These are phyloP conservation scores for Vitis cinerea DNA, from an alignment of 164 flowering plant species.

Conservation along the genomic window DNA sequence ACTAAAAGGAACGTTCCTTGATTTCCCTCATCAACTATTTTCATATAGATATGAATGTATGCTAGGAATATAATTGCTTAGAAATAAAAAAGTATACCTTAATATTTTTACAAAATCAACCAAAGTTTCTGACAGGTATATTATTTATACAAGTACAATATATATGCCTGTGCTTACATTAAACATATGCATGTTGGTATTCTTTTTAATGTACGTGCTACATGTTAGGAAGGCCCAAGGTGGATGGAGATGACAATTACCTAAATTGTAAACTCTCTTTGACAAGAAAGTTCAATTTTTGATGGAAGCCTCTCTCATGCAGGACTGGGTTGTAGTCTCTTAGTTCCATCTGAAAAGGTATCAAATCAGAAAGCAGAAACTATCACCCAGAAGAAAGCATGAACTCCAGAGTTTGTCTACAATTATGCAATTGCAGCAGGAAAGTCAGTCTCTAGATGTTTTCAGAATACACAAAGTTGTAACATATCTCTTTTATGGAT, in stretches of 20 bases:
- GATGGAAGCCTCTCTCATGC: conserved; percentile 78
- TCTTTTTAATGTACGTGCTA: not conserved
- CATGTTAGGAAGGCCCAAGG: not conserved
- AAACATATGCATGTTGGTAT: not conserved
- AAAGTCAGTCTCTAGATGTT: not conserved
- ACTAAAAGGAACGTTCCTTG: no score
- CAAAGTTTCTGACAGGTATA: no score
- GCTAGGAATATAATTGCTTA: no score
- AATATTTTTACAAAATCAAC: no score
- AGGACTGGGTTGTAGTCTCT: conserved; percentile 72
- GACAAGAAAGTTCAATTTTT: conserved; percentile 64
- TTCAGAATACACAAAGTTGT: not conserved
- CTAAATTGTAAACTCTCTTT: conserved; percentile 72
- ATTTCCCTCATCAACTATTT: no score
- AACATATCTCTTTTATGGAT: not conserved
- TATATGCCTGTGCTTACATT: no score
- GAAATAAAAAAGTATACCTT: no score
- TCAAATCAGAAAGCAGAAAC: conserved; percentile 4
- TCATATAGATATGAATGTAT: no score
- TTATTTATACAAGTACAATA: no score
- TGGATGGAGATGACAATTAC: conserved; percentile 32
- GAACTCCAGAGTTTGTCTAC: not conserved
- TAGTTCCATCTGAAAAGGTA: conserved; percentile 51
- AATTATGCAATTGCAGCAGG: not conserved
- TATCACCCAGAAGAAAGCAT: not conserved